Base-by-base conservation (phyloP, 805 yeast genomes). In the Ogataea methylovora region DNA sequence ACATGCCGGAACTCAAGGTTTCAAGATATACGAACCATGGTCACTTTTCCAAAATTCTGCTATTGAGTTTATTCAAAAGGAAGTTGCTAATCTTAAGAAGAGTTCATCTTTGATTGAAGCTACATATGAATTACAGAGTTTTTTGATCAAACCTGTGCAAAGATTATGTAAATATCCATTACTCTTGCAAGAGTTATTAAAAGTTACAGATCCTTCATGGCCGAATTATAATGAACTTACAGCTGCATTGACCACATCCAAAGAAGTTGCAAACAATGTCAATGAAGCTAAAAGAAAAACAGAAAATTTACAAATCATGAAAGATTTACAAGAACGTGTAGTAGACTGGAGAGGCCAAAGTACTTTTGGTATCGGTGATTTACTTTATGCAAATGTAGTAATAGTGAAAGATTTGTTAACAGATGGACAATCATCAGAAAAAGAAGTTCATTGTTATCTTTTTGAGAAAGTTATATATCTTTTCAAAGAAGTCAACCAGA, bases 161-260 rank as follows among this genome's bases (percentile, higher is more conserved):
- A 73, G 99, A 43, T 69, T 92, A n/a, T 85, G 96, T 67, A 85
- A 88, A 55, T 92, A 92, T 57, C 98, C 97, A 2, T 61, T 92
- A 33, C 65, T 92, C 32, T 60, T 92, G 34, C 76, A 73, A 47
- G 92, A 85, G 51, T 65, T 92, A 34, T 55, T 84, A 33, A 86
- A 85, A 52, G 54, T 67, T 32, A 73, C 86, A 9, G 80, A 76
- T 24, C 52, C 55, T 11, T 52, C 58, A 13, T 65, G 70, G 64
- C 71, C 74, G 8, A 64, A 63, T 39, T 76, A 74, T 48, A 73
- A 69, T 40, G 97, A 90, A 54, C 63, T 90, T 21, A 63, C 71
- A 19, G 56, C 71, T 35, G 96, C 96, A 2, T 63, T 75, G 35
- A 74, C 73, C 21, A 76, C 86, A 16, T 75, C 90, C 51, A 84